These are phyloP conservation scores for Geotrichum klebahnii DNA, from an alignment of 1,139 yeast species.

Conservation along the genomic window DNA sequence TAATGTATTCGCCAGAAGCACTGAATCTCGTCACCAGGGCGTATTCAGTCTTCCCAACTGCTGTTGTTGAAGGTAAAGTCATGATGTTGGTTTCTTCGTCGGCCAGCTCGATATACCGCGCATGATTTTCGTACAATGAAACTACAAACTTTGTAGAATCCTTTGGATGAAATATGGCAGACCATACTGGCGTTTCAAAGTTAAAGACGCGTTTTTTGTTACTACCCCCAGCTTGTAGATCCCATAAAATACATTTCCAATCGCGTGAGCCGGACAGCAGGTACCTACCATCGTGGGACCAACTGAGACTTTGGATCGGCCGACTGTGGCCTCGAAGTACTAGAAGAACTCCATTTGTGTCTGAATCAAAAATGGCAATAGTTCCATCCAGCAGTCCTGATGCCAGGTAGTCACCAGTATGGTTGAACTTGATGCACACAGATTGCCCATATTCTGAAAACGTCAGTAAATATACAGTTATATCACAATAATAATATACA, in stretches of 20 bases:
- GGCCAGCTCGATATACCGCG: constrained; percentile 33
- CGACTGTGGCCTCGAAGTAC: constrained; percentile 62
- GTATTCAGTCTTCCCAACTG: constrained; percentile 22
- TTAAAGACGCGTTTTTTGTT: constrained; percentile 41
- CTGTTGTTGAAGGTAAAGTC: constrained; percentile 9
- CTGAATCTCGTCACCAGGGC: constrained; percentile 40
- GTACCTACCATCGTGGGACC: constrained; percentile 75
- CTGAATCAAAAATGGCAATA: constrained; percentile 72
- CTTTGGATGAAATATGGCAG: constrained; percentile 55
- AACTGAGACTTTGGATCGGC: constrained; percentile 67
- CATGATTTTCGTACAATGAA: constrained; percentile 39
- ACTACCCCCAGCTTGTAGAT: constrained; percentile 49
- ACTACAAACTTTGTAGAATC: constrained; percentile 49
- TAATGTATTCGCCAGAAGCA: constrained; percentile 51
- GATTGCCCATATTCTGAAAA: constrained; percentile 57
- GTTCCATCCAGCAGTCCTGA: constrained; percentile 80
- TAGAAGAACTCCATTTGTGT: constrained; percentile 56
- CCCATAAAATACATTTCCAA: constrained; percentile 84
- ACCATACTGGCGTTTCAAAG: constrained; percentile 73
- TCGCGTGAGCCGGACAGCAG: constrained; percentile 76
- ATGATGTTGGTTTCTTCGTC: constrained; percentile 1
- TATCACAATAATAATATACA: constrained; percentile 18
- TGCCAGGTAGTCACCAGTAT: constrained; percentile 83
- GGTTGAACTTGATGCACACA: constrained; percentile 66
- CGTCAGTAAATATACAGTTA: neutral